Conservation (phyloP, 2,329 filamentous ascomycete species). For the Neonectria faginata region DNA sequence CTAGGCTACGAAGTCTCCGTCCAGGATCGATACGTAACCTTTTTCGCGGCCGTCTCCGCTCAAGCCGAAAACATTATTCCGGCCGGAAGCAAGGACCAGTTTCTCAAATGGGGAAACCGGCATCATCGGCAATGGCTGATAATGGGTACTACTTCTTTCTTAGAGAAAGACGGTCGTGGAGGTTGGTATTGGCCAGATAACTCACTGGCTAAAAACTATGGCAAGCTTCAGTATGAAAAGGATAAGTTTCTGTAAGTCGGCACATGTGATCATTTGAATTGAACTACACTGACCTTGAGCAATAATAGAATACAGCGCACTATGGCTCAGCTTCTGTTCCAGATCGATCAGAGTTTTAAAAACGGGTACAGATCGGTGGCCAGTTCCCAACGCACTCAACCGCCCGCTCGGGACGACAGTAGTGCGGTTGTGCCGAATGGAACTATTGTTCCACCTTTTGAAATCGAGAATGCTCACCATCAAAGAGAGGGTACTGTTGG, state of each 20-base stretch:
- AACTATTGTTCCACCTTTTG: background rate
- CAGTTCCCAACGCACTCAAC: background rate
- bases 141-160: background rate
- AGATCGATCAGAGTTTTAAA: background rate
- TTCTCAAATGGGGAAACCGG: background rate
- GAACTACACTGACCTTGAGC: too few relatives aligned
- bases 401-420: background rate
- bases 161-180: background rate
- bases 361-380: background rate
- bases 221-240: background rate
- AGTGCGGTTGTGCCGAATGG: background rate
- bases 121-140: background rate
- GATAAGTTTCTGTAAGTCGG: background rate
- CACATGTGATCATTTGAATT: accelerated
- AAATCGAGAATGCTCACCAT: background rate
- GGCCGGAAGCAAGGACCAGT: background rate
- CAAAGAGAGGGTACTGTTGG: background rate
- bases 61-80: background rate
- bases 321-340: background rate
- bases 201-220: background rate
- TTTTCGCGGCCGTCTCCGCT: background rate
- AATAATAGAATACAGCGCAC: background rate
- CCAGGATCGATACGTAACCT: background rate
- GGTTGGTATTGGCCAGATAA: background rate
- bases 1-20: background rate